These are phyloP conservation scores for Pseudogymnoascus sp. DNA, from an alignment of 2,329 filamentous ascomycete species.

Conservation along the genomic window DNA sequence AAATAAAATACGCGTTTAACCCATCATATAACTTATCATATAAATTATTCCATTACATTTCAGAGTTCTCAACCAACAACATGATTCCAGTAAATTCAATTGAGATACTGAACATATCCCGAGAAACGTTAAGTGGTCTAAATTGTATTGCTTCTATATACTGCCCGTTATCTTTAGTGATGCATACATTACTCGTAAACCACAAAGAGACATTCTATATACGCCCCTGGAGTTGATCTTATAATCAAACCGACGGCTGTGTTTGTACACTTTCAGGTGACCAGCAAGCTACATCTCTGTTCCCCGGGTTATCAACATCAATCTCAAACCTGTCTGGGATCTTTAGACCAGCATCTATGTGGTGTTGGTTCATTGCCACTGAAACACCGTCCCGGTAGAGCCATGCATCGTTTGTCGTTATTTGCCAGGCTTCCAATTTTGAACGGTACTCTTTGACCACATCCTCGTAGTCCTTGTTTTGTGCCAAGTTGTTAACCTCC, in stretches of 20 bases:
- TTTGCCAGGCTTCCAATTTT: constrained; percentile 15
- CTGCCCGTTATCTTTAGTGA: not conserved
- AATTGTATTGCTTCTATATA: not conserved
- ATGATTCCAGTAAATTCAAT: not conserved
- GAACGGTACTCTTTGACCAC: constrained; percentile 28
- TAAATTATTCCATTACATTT: not conserved
- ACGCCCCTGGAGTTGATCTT: not conserved
- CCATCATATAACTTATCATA: not conserved
- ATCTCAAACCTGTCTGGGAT: constrained; percentile 14
- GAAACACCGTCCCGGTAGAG: constrained; percentile 16
- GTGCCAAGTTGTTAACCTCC: constrained; percentile 39
- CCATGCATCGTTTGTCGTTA: constrained; percentile 13
- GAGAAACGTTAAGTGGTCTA: not conserved
- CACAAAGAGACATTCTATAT: not conserved
- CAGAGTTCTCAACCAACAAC: not conserved
- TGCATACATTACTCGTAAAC: not conserved
- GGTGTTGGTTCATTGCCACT: constrained; percentile 12
- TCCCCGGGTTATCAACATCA: constrained; percentile 13
- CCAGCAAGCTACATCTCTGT: constrained; percentile 3
- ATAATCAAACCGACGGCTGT: not conserved
- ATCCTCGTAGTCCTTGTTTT: constrained; percentile 26
- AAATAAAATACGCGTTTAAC: no score
- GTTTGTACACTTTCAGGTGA: not conserved
- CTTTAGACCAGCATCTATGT: constrained; percentile 13
- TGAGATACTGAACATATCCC: not conserved